Evolutionary conservation across 2,329 filamentous ascomycete genomes (phyloP).

Genomic region (Geosmithia putterillii): DNA sequence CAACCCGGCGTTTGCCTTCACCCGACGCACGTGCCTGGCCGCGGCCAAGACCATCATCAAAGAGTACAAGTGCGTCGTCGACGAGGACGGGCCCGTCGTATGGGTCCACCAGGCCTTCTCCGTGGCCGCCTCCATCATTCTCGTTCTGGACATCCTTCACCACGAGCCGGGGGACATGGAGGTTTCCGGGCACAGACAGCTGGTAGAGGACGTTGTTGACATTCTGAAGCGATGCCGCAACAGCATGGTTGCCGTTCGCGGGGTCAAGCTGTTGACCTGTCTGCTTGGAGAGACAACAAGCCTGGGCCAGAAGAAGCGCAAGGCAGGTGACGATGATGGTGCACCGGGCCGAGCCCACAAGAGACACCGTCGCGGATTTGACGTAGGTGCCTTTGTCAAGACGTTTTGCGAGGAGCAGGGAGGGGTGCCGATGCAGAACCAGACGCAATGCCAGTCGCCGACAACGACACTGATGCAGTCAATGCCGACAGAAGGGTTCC

Average conservation of each 20-base stretch:
- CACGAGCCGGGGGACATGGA: conserved; percentile 9
- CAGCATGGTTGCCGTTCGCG: not conserved
- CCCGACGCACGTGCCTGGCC: conserved; percentile 20
- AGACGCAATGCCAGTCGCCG: not conserved
- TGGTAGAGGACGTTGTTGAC: conserved; percentile 4
- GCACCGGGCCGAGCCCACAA: not conserved
- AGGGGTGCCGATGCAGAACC: not conserved
- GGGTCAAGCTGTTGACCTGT: not conserved
- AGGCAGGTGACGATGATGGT: not conserved
- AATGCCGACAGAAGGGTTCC: not conserved
- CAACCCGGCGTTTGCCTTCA: conserved; percentile 17
- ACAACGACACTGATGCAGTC: not conserved
- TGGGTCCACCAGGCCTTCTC: conserved; percentile 16
- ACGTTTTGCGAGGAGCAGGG: not conserved
- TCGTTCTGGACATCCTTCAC: conserved; percentile 16
- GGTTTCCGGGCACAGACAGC: conserved; percentile 15
- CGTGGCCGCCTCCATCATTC: conserved; percentile 14
- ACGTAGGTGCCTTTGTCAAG: not conserved
- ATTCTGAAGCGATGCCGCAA: not conserved
- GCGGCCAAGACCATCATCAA: conserved; percentile 24
- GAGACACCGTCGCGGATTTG: not conserved
- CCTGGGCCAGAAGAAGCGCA: not conserved
- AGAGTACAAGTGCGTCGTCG: conserved; percentile 9
- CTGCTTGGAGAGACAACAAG: not conserved
- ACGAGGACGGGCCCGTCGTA: conserved; percentile 10